These are phyloP conservation scores for Triangularia verruculosa DNA, from an alignment of 2,329 filamentous ascomycete genomes.

Conservation along the genomic window DNA sequence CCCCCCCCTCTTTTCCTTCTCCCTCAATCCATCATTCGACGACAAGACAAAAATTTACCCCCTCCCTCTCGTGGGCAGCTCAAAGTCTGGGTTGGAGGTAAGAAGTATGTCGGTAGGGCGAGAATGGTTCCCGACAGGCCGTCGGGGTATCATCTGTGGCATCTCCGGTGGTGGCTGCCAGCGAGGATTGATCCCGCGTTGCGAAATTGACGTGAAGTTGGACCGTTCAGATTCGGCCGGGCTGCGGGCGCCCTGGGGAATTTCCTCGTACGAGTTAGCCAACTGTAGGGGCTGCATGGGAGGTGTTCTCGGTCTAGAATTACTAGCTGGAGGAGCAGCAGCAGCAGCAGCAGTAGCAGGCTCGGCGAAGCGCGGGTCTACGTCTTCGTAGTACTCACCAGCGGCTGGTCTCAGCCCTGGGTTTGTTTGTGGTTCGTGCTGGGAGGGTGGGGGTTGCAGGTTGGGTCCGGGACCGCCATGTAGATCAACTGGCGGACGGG, in stretches of 20 bases:
- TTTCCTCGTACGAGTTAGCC: slow-evolving; percentile 34
- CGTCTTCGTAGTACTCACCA: slow-evolving; percentile 81
- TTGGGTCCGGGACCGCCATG: slow-evolving; percentile 34
- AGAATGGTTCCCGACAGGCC: slow-evolving; percentile 39
- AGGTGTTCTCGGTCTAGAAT: slow-evolving; percentile 31
- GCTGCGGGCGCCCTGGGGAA: slow-evolving; percentile 55
- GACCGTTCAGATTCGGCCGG: slow-evolving; percentile 76
- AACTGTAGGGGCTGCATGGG: slow-evolving; percentile 29
- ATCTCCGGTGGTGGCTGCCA: slow-evolving; percentile 64
- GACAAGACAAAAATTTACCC: no score
- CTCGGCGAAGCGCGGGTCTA: slow-evolving; percentile 80
- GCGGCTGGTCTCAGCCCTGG: slow-evolving; percentile 23
- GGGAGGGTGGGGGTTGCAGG: slow-evolving; percentile 15
- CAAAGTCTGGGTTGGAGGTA: slow-evolving; percentile 82
- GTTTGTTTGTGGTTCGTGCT: not conserved
- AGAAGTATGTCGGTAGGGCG: slow-evolving; percentile 68
- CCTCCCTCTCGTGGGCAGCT: slow-evolving; percentile 51
- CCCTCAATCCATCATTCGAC: not conserved
- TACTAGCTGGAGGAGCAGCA: slow-evolving; percentile 20
- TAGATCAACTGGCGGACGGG: slow-evolving; percentile 36
- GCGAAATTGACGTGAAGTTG: slow-evolving; percentile 86
- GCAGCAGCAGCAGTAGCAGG: no score
- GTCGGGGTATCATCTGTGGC: slow-evolving; percentile 39
- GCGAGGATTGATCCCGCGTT: slow-evolving; percentile 81
- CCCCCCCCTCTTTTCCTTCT: not conserved